Evolutionary conservation across 1,139 yeast genomes (phyloP).

Genomic region (Wickerhamomyces sp.): DNA sequence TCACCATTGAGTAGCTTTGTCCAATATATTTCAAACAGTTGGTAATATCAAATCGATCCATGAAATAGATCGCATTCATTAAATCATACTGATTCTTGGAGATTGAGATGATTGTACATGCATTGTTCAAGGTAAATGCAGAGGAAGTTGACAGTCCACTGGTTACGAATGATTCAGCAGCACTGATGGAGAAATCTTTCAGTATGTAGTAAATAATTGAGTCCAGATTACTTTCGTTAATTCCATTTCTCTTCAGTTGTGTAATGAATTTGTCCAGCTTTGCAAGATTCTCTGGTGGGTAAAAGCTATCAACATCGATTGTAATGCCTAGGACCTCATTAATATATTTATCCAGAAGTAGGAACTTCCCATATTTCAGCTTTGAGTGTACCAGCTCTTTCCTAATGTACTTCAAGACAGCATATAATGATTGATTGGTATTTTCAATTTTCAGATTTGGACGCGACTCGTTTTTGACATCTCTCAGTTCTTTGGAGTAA

Average conservation of each 20-base stretch:
- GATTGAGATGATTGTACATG: constrained; percentile 3
- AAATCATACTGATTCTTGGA: constrained; percentile 14
- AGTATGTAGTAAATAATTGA: constrained; percentile 18
- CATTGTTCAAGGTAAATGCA: neutral
- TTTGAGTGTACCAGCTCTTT: constrained; percentile 13
- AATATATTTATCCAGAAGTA: constrained; percentile 19
- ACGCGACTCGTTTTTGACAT: constrained; percentile 7
- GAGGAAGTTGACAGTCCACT: neutral
- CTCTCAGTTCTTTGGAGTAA: constrained; percentile 16
- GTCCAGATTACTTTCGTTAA: constrained; percentile 6
- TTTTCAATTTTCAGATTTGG: constrained; percentile 19
- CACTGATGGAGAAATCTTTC: constrained; percentile 17
- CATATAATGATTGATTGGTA: constrained; percentile 16
- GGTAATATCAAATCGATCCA: constrained; percentile 22
- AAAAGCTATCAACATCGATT: constrained; percentile 8
- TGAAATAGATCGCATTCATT: constrained; percentile 18
- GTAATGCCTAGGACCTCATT: constrained; percentile 12
- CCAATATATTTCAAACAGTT: constrained; percentile 11
- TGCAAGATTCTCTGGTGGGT: constrained; percentile 20
- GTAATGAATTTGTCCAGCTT: constrained; percentile 14
- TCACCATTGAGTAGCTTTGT: constrained; percentile 6
- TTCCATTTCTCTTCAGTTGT: constrained; percentile 6
- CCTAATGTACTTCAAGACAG: constrained; percentile 18
- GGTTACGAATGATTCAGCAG: constrained; percentile 15
- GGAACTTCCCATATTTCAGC: constrained; percentile 9